A percentile compares a stretch with the other conserved stretches of the same genome.
Evolutionary conservation across 768 basidiomycete genomes (phyloP).

Genomic region (Rhizopogon vesiculosus): DNA sequence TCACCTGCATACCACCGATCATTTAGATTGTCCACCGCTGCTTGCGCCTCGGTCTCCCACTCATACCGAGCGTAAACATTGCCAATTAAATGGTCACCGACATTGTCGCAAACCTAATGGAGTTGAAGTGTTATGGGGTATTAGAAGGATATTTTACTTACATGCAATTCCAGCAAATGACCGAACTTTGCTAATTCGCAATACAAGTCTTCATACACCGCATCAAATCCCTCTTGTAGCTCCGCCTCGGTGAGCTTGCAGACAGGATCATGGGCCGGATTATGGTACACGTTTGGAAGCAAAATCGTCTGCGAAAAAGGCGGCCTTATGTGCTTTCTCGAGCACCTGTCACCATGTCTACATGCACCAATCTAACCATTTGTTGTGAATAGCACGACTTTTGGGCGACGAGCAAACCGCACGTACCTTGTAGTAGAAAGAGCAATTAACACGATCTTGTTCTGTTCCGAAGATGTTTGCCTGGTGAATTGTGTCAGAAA

Average conservation of each 20-base stretch:
- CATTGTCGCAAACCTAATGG: constrained; percentile 89
- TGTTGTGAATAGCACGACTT: not conserved
- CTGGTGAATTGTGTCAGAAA: constrained; percentile 30
- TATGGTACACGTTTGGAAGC: constrained; percentile 96
- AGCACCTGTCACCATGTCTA: constrained; percentile 96
- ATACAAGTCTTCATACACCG: constrained; percentile 93
- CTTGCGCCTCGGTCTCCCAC: constrained; percentile 96
- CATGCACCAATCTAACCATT: constrained; percentile 87
- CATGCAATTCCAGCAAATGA: constrained; percentile 92
- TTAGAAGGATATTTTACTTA: constrained; percentile 31
- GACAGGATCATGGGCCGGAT: constrained; percentile 90
- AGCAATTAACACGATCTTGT: constrained; percentile 96
- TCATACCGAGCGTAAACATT: constrained; percentile 98
- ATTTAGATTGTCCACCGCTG: constrained; percentile 89
- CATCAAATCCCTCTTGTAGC: constrained; percentile 87
- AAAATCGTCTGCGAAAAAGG: constrained; percentile 97
- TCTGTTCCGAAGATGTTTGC: constrained; percentile 96
- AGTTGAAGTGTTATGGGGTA: not conserved
- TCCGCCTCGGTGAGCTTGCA: constrained; percentile 87
- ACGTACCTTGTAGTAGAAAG: constrained; percentile 94
- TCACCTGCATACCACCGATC: constrained; percentile 98
- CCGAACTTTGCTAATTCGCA: constrained; percentile 95
- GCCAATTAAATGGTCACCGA: constrained; percentile 97
- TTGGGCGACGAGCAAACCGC: not conserved
- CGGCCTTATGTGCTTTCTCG: constrained; percentile 96